These are phyloP conservation scores for Ophiostoma sp. DNA, from an alignment of 2,329 filamentous ascomycete species.

Conservation along the genomic window DNA sequence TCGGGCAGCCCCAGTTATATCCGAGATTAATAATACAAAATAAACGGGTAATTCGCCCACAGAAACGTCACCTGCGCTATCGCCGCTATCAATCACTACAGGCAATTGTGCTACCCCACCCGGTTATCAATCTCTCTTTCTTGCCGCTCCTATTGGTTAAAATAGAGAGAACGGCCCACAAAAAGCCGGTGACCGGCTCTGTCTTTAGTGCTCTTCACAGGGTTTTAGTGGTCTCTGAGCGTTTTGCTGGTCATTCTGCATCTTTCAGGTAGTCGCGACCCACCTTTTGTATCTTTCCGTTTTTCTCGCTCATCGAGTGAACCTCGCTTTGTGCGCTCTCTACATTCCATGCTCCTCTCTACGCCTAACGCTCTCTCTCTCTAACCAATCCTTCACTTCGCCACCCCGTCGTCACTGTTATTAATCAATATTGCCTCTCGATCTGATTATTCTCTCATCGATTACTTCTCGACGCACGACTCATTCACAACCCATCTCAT, in stretches of 20 bases:
- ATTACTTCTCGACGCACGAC: background rate
- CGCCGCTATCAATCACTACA: background rate
- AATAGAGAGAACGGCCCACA: background rate
- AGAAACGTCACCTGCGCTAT: background rate
- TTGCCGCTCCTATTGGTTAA: slow-evolving; percentile 10
- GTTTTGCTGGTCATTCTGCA: slow-evolving; percentile 9
- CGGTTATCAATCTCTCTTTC: slow-evolving; percentile 18
- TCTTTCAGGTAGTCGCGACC: slow-evolving; percentile 9
- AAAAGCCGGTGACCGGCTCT: background rate
- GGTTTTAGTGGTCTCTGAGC: slow-evolving; percentile 1
- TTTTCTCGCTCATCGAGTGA: background rate
- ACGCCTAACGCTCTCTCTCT: background rate
- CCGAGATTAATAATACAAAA: slow-evolving; percentile 18
- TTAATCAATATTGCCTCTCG: background rate
- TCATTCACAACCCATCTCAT: background rate
- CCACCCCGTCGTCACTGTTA: background rate
- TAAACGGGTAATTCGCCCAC: background rate
- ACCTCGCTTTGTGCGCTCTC: background rate
- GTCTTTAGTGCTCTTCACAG: background rate
- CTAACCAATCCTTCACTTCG: background rate
- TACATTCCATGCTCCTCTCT: background rate
- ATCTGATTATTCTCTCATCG: background rate
- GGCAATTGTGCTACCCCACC: background rate
- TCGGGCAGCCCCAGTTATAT: slow-evolving; percentile 20
- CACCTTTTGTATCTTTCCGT: background rate